phyloP scores from a whole-genome alignment of 257 asterid species.

The Nicotiana benthamiana region DNA sequence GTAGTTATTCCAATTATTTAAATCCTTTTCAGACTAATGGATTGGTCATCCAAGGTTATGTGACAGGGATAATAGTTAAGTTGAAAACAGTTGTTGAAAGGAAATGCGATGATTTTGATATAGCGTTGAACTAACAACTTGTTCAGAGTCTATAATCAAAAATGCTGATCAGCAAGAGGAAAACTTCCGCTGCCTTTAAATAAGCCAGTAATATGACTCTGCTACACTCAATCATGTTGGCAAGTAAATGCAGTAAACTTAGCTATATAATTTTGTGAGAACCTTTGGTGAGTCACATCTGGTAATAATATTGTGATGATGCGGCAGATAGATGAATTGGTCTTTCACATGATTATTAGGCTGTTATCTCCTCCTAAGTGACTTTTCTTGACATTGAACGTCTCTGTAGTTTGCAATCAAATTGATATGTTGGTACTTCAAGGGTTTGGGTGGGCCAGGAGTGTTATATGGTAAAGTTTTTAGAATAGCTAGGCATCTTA shows the following conservation, averaged over 20 bases:
- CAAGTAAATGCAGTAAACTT: background rate
- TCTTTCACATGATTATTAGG: too few species aligned
- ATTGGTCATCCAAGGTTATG: constrained; percentile 43
- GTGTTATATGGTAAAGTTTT: too few species aligned
- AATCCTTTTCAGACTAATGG: constrained; percentile 38
- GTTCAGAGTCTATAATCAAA: constrained; percentile 6
- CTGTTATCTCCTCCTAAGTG: too few species aligned
- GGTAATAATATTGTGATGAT: background rate
- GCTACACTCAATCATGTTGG: background rate
- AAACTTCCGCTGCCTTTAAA: background rate
- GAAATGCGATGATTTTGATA: constrained; percentile 26
- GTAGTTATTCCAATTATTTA: constrained; percentile 4
- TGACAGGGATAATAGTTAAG: constrained; percentile 47
- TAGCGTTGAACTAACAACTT: constrained; percentile 18
- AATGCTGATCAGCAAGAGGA: constrained; percentile 19
- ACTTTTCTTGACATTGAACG: too few species aligned
- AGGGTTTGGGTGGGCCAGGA: too few species aligned
- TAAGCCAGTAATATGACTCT: background rate
- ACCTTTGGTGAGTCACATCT: background rate
- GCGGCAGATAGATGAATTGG: background rate
- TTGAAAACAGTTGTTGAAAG: constrained; percentile 24
- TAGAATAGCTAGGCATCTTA: too few species aligned
- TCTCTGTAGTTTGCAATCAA: too few species aligned
- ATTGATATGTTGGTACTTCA: too few species aligned
- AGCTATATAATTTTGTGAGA: background rate